Conservation (phyloP, 495 filamentous ascomycete genomes). For the Aspergillus campestris region DNA sequence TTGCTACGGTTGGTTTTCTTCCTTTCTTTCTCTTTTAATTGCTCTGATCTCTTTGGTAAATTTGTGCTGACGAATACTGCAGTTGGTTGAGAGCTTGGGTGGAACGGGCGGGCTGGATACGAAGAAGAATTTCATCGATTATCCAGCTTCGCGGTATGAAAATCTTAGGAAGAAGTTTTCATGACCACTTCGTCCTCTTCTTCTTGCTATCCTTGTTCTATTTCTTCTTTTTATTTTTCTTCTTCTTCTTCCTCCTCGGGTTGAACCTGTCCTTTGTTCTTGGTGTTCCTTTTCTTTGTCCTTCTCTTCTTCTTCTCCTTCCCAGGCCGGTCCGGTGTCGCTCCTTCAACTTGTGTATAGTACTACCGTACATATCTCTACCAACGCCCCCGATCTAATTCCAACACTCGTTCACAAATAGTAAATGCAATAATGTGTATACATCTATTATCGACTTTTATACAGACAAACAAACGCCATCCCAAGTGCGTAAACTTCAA, state of each 20-base stretch:
- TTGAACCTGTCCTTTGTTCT: too few relatives aligned
- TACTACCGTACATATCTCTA: too few relatives aligned
- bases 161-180: slow-evolving; percentile 47
- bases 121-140: slow-evolving; percentile 51
- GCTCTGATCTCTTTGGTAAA: background rate
- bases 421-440: background rate
- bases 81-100: slow-evolving; percentile 28
- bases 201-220: too few relatives aligned
- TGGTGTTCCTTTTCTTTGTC: too few relatives aligned
- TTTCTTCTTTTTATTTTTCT: too few relatives aligned
- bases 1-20: slow-evolving; percentile 41
- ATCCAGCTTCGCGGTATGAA: slow-evolving; percentile 60
- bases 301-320: too few relatives aligned
- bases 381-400: too few relatives aligned
- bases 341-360: too few relatives aligned
- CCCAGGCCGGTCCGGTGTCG: too few relatives aligned
- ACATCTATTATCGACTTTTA: background rate
- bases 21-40: background rate
- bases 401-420: background rate
- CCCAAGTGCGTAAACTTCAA: background rate
- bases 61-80: background rate
- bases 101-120: slow-evolving; percentile 35
- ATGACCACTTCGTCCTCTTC: background rate
- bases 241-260: too few relatives aligned
- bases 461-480: background rate